Evolutionary conservation across 305 asterid genomes (phyloP), one percentile per base, ranked within the genome.

Genomic region (Fraxinus angustifolia): DNA sequence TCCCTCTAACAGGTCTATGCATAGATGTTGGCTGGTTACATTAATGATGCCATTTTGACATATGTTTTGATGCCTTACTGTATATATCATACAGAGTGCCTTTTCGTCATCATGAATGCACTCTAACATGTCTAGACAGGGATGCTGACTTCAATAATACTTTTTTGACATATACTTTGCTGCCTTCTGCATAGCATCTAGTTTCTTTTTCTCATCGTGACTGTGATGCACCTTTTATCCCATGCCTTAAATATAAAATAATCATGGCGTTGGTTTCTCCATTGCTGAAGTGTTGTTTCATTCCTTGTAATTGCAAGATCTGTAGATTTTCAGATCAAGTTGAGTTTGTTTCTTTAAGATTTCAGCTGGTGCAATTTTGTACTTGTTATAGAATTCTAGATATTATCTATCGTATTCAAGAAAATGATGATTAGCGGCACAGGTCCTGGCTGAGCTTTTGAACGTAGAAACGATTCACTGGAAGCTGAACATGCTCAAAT

Each of bases 401-500:
- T 62, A 40, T 79, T 83, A 74, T 45, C 7, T 75, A 76, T 0
- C 62, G 36, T 75, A 62, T 82, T 72, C 78, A 82, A 83, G 86
- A 83, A 84, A 85, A 78, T 92, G 87, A 88, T 84, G 67, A 53
- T 65, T 75, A 45, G 68, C 31, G 84, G 82, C 71, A 72, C 93
- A 94, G 96, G 96, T 85, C 50, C 82, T 93, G 78, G 89, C 90
- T 79, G 86, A 88, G 82, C 84, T 77, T 50, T 83, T 90, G 82
- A 85, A 86, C 48, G 85, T 6, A 60, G 94, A 92, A 84, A 85
- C 93, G 8, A 90, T 92, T 80, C 68, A 35, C 12, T 93, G 96
- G 95, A 92, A 87, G 89, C 91, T 93, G 83, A 86, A 86, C 82
- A 83, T 93, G 87, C 91, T 94, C 42, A 90, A 93, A 84, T 89